Base-by-base conservation (phyloP, 805 yeast species). In the Blastobotrys americana region DNA sequence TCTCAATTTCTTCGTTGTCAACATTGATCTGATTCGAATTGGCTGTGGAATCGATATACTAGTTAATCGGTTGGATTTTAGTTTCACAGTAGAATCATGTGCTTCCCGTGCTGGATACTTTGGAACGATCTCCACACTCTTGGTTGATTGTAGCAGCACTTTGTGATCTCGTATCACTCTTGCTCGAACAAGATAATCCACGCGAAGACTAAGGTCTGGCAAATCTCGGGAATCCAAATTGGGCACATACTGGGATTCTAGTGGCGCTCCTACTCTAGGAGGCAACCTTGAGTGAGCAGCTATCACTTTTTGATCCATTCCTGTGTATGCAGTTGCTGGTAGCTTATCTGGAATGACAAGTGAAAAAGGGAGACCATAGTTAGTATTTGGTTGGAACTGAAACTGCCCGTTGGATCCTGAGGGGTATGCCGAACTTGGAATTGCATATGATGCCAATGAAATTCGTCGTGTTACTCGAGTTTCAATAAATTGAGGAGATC, bases 131-230 rank as follows among this genome's bases (percentile, higher is more conserved):
- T 17, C 13, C 20, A 5, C 39, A 36, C 23, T 4, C 19, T 36
- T 8, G 19, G 39, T 4, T 16, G 20, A 36, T 8, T 8, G 23
- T 13, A 36, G 19, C 10, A 8, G n/a, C 19, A 36, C 39, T 16
- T 20, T 36, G 19, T 5, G 23, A 13, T 16, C 20, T 23, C 39
- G 17, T 15, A 36, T 36, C 13, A 36, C 6, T 16, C 39, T 13
- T n/a, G 22, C 39, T 16, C 39, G 18, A 23, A 36, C 39, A 36
- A 36, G 17, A 16, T 36, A 36, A 16, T 36, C 20, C 10, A 36
- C 19, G 6, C 39, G 16, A 5, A 36, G 39, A 6, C n/a, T 9
- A 4, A 20, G 17, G 13, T 36, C 39, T 20, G 17, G 17, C 9
- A 36, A 17, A 17, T 36, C 39, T 25, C 39, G 6, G 23, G 6